Evolutionary conservation across 129 eudicot species (phyloP), one percentile per base, ranked within the genome.

Genomic region (Gnaphalium uliginosum): DNA sequence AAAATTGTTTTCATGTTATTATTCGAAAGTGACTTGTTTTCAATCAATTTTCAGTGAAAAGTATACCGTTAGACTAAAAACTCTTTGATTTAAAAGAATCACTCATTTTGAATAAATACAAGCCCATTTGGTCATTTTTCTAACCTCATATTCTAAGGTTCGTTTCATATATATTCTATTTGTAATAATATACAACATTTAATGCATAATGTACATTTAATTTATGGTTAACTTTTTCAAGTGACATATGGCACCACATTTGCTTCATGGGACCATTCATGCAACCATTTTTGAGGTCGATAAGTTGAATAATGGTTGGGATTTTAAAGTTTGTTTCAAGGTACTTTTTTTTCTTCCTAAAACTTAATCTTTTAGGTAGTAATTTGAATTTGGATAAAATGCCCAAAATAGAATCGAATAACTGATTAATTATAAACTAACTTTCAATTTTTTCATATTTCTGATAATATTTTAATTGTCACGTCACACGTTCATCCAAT

Each of bases 211-310:
- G 33, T 39, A 27, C 50, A 26, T 74, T 41, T 15, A 7, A 25
- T 19, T 19, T 19, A 17, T 19, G 30, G 43, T 30, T 30, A 5
- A 64, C 43, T 64, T 64, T 29, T n/a, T 17, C n/a, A n/a, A n/a
- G n/a, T 15, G 66, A 72, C 35, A 19, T 23, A 87, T 87, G 96
- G 86, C 86, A 76, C 85, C 86, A 46, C 84, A 68, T 75, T 62
- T 89, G 87, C 93, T 92, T 13, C 97, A 92, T 51, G 97, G 97
- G 63, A 82, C 87, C 6, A 83, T 92, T 35, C 73, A 80, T 69
- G 96, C 87, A n/a, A 92, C 86, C 63, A 92, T 92, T 68, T 81
- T 56, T 26, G 96, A 87, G 75, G 88, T 87, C 60, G 88, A 87
- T 62, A 82, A 32, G 63, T 76, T 92, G 65, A 74, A 80, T 21